These are phyloP conservation scores for Lanzia echinophila DNA, from an alignment of 2,329 filamentous ascomycete genomes.

Conservation along the genomic window DNA sequence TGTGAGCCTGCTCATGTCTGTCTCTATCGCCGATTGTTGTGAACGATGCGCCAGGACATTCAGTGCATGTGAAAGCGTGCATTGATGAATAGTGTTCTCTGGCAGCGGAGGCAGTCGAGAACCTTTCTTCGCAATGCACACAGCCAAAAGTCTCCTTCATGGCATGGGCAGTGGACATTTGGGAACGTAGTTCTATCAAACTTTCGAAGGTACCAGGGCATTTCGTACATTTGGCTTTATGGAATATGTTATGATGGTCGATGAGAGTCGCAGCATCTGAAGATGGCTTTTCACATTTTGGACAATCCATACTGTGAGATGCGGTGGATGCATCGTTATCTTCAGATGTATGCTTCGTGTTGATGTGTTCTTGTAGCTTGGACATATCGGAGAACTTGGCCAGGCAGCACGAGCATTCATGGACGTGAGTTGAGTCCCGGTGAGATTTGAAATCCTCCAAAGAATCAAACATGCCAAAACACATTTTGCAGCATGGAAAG, in stretches of 20 bases:
- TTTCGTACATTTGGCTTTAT: not conserved
- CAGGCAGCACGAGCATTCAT: not conserved
- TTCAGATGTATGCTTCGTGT: not conserved
- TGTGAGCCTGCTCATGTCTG: not conserved
- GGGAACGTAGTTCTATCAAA: not conserved
- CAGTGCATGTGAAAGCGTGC: not conserved
- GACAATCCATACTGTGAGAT: not conserved
- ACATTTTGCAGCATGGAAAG: not conserved
- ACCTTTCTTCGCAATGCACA: not conserved
- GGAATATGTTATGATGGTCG: not conserved
- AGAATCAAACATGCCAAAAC: not conserved
- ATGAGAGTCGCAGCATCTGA: not conserved
- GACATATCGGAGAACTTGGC: not conserved
- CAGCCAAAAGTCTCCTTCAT: not conserved
- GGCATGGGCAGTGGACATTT: not conserved
- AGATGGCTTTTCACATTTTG: not conserved
- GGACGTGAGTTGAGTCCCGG: not conserved
- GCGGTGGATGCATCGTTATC: not conserved
- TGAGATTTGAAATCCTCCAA: not conserved
- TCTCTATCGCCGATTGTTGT: not conserved
- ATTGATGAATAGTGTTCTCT: not conserved
- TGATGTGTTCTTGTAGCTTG: not conserved
- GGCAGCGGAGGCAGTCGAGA: not conserved
- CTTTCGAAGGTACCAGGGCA: not conserved
- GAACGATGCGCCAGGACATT: not conserved